A percentile compares a stretch with the other conserved stretches of the same genome.
Conservation (phyloP, 306 rosid species). For the Spatholobus suberectus region DNA sequence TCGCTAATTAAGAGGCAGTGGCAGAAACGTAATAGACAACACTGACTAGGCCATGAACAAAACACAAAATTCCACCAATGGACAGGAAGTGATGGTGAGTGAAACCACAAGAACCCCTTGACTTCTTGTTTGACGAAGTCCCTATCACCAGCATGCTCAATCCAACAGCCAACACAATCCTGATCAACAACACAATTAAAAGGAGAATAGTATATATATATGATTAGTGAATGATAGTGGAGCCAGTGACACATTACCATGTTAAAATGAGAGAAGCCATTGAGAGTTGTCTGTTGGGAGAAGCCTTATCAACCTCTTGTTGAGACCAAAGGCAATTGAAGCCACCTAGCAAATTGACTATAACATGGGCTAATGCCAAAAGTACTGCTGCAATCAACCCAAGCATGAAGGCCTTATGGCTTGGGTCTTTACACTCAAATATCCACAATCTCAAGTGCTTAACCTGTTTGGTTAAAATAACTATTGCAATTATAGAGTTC, state of each 20-base stretch:
- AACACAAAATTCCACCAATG: slow-evolving; percentile 89
- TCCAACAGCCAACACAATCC: slow-evolving; percentile 86
- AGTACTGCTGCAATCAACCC: slow-evolving; percentile 81
- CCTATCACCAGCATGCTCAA: slow-evolving; percentile 92
- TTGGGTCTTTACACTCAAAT: slow-evolving; percentile 96
- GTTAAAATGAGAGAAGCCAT: slow-evolving; percentile 81
- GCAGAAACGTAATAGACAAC: slow-evolving; percentile 80
- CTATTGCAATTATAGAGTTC: not conserved
- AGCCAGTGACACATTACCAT: slow-evolving; percentile 81
- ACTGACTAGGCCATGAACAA: slow-evolving; percentile 82
- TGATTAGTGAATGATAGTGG: not conserved
- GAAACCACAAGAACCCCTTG: slow-evolving; percentile 86
- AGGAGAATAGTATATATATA: not conserved
- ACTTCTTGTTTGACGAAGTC: slow-evolving; percentile 72
- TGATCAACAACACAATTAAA: slow-evolving; percentile 35
- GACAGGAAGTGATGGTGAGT: slow-evolving; percentile 95
- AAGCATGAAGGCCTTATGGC: slow-evolving; percentile 76
- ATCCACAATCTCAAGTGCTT: slow-evolving; percentile 85
- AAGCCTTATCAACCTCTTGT: slow-evolving; percentile 64
- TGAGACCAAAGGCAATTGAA: slow-evolving; percentile 82
- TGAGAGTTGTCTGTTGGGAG: slow-evolving; percentile 78
- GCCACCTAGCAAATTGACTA: slow-evolving; percentile 82
- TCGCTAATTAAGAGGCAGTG: slow-evolving; percentile 59
- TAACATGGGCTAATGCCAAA: slow-evolving; percentile 71
- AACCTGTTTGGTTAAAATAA: slow-evolving; percentile 54